A percentile compares a stretch with the other conserved stretches of the same genome.
Evolutionary conservation across 768 basidiomycete genomes (phyloP).

Genomic region (Sutorius australiensis): DNA sequence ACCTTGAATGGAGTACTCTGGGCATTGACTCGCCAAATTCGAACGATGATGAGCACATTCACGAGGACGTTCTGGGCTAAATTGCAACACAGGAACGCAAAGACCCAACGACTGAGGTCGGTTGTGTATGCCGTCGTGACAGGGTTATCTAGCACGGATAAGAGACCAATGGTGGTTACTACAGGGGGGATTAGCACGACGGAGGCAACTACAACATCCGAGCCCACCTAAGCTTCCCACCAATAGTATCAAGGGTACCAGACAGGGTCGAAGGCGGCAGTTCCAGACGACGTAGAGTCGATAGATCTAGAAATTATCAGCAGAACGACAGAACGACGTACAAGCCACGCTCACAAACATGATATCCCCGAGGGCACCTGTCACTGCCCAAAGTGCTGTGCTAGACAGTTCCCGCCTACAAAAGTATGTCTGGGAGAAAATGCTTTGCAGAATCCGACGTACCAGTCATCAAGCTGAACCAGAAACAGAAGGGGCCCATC

Average conservation of each 20-base stretch:
- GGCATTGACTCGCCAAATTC: conserved; percentile 5
- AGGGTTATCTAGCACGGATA: neutral
- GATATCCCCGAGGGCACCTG: conserved; percentile 1
- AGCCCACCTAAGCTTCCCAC: neutral
- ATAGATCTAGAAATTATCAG: conserved; percentile 2
- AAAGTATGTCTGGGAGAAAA: neutral
- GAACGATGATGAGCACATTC: conserved; percentile 2
- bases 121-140: neutral
- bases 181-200: neutral
- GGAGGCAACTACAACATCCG: neutral
- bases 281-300: conserved; percentile 9
- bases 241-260: conserved; percentile 1
- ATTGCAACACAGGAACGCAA: conserved; percentile 6
- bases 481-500: conserved; percentile 4
- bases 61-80: conserved; percentile 7
- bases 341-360: conserved; percentile 1
- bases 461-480: conserved; percentile 1
- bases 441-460: neutral
- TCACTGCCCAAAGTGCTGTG: conserved; percentile 5
- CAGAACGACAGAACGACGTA: neutral
- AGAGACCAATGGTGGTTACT: neutral
- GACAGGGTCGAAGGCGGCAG: neutral
- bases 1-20: neutral
- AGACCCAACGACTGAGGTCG: conserved; percentile 1
- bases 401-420: conserved; percentile 6